Base-by-base conservation (phyloP, 768 basidiomycete genomes). In the Boletus rufocinnamomeus region DNA sequence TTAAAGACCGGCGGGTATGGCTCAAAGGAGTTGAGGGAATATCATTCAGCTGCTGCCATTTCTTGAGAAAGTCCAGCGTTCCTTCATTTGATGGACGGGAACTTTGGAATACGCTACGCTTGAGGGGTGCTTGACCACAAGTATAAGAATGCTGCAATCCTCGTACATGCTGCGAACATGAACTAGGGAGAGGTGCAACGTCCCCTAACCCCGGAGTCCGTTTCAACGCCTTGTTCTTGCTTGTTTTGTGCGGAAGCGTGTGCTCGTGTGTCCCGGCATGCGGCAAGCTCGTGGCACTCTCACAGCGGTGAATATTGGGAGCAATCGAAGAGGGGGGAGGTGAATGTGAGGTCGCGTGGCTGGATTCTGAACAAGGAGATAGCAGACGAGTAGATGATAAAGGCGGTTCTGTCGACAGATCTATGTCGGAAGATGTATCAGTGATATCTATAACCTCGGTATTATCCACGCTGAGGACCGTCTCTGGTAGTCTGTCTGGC, bases 121-220 rank as follows among this genome's bases (percentile, higher is more conserved):
- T 63, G 52, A 50, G 40, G 32, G 60, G 63, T 4, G 54, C 35
- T 34, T 54, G 48, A 35, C 62, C 35, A 35, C 56, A 53, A 27
- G 63, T 44, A 63, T 77, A 79, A n/a, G 57, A 58, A 43, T 71
- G 79, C 66, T 88, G 86, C 19, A 75, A 69, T 37, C 86, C 87
- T 62, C 80, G 83, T 61, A 87, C 78, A 72, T 90, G 89, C 66
- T 88, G 87, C 17, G 74, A 76, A 25, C 75, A 72, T 47, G 64
- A 64, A 62, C 75, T 73, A 32, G 88, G 89, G 65, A 80, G 82
- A 23, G 83, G 82, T 0, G 74, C 76, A 19, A 38, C 48, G 45
- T 53, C 54, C 41, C 54, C 57, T 23, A 21, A 52, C 3, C 54
- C 55, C 45, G 21, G 14, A 32, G 32, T 50, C 32, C 60, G 57